phyloP scores from a whole-genome alignment of 2,329 filamentous ascomycete species.

The Cadophora sp. region DNA sequence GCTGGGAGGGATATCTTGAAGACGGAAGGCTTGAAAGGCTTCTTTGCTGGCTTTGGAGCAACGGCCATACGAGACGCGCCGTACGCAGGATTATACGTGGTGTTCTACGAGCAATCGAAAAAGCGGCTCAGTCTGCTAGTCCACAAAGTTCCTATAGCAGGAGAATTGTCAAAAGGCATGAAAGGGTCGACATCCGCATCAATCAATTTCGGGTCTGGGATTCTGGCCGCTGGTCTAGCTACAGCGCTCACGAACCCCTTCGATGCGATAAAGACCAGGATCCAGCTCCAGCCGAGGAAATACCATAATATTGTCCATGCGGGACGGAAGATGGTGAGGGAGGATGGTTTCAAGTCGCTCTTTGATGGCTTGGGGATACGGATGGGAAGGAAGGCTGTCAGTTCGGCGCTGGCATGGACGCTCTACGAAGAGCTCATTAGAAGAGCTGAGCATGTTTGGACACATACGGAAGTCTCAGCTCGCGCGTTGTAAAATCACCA shows the following conservation, averaged over 20 bases:
- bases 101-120: constrained; percentile 91
- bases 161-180: constrained; percentile 35
- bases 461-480: constrained; percentile 10
- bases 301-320: constrained; percentile 87
- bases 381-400: constrained; percentile 90
- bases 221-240: constrained; percentile 80
- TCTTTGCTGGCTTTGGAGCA: constrained; percentile 93
- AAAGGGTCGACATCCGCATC: constrained; percentile 57
- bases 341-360: constrained; percentile 81
- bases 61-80: constrained; percentile 95
- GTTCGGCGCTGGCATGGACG: constrained; percentile 96
- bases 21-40: constrained; percentile 78
- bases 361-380: constrained; percentile 86
- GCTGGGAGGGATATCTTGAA: constrained; percentile 78
- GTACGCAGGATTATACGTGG: constrained; percentile 92
- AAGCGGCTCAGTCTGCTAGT: constrained; percentile 54
- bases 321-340: constrained; percentile 75
- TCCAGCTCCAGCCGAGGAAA: constrained; percentile 84
- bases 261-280: constrained; percentile 92
- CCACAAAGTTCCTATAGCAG: constrained; percentile 37
- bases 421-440: constrained; percentile 93
- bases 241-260: constrained; percentile 95
- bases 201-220: constrained; percentile 87
- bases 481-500: constrained; percentile 32
- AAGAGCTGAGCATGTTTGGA: constrained; percentile 56